Conservation (phyloP, 2,329 filamentous ascomycete species). For the Fusarium zealandicum region DNA sequence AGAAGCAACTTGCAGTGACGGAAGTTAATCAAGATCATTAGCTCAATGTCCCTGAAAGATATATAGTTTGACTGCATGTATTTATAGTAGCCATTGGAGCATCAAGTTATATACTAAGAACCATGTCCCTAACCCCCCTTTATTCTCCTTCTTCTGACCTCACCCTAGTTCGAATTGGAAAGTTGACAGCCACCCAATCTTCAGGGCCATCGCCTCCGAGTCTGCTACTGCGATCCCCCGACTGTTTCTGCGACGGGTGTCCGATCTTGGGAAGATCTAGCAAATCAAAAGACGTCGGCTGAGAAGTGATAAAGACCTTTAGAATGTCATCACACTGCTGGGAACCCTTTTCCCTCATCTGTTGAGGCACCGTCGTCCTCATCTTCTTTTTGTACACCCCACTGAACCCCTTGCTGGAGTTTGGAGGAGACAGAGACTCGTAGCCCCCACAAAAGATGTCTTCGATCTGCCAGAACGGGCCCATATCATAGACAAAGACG, state of each 20-base stretch:
- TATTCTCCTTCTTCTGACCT: no score
- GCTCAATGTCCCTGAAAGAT: no score
- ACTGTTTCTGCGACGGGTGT: neutral
- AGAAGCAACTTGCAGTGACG: no score
- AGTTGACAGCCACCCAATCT: slow-evolving; percentile 2
- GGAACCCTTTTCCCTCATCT: neutral
- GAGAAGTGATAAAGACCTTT: slow-evolving; percentile 23
- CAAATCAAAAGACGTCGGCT: slow-evolving; percentile 20
- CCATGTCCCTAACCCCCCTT: no score
- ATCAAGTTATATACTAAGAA: no score
- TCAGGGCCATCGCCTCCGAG: neutral
- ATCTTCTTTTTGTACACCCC: slow-evolving; percentile 5
- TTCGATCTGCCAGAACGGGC: slow-evolving; percentile 6
- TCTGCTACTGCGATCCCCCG: neutral
- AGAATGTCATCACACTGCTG: slow-evolving; percentile 10
- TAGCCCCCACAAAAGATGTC: neutral
- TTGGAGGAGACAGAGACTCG: neutral
- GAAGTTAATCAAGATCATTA: no score
- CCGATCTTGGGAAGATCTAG: slow-evolving; percentile 17
- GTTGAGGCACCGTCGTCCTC: neutral
- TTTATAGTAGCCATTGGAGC: no score
- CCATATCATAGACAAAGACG: slow-evolving; percentile 2
- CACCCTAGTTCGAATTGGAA: neutral
- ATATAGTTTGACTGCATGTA: no score
- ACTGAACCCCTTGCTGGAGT: neutral